Evolutionary conservation across 1,284 basidiomycete genomes (phyloP).

Genomic region (Ceratobasidium sp.): DNA sequence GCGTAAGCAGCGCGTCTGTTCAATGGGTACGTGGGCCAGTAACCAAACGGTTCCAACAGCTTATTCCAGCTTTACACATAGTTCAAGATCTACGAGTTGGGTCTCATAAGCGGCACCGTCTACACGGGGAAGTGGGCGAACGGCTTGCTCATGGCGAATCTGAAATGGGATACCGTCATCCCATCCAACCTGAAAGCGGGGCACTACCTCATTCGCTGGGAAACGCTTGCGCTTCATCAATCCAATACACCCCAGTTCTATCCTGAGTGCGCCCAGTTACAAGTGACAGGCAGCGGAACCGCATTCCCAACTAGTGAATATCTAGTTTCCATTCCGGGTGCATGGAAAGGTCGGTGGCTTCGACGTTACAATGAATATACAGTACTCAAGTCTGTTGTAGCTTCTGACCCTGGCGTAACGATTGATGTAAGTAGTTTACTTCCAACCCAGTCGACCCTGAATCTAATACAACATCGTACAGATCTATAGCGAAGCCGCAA

Average conservation of each 20-base stretch:
- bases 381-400: neutral
- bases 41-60: neutral
- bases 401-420: slow-evolving; percentile 34
- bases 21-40: slow-evolving; percentile 32
- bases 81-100: slow-evolving; percentile 37
- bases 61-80: neutral
- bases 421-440: neutral
- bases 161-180: slow-evolving; percentile 38
- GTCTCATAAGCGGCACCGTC: slow-evolving; percentile 40
- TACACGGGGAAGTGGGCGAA: slow-evolving; percentile 39
- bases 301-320: slow-evolving; percentile 33
- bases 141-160: slow-evolving; percentile 35
- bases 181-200: slow-evolving; percentile 37
- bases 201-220: slow-evolving; percentile 35
- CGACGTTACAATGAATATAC: neutral
- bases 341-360: slow-evolving; percentile 45
- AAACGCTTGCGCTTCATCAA: slow-evolving; percentile 42
- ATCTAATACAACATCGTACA: neutral
- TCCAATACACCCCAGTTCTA: slow-evolving; percentile 45
- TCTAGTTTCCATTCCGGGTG: slow-evolving; percentile 37
- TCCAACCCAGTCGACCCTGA: neutral
- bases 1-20: slow-evolving; percentile 37
- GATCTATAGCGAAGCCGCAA: slow-evolving; percentile 20
- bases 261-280: slow-evolving; percentile 39
- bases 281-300: slow-evolving; percentile 34